Evolutionary conservation across 148 eudicot genomes (phyloP), one percentile per base, ranked within the genome.

Genomic region (Persicaria tinctoria): DNA sequence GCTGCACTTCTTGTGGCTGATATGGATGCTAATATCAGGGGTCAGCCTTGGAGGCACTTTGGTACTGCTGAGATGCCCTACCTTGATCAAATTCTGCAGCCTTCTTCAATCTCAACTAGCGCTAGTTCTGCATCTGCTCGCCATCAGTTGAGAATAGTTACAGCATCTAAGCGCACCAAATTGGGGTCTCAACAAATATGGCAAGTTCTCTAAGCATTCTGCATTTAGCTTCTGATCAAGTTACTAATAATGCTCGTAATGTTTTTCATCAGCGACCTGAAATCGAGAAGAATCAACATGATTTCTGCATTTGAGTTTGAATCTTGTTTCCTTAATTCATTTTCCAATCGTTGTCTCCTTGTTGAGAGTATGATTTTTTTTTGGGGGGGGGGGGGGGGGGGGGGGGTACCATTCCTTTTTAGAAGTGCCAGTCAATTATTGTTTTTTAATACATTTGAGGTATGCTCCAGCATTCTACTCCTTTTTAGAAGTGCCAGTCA

Each of bases 41-140:
- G 97, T 74, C 87, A 89, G 81, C 84, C 88, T 68, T 90, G 93
- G 98, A 89, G 76, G 75, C 81, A 83, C 73, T 92, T 85, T 79
- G 98, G 98, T 74, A 90, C 92, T 70, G 87, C 90, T 66, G 96
- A 95, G 55, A 90, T 95, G 97, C 96, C 96, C 77, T 95, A 86
- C 78, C 93, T 95, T 68, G 97, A 92, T 89, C 97, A 95, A 83
- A 83, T 95, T 51, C 78, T 95, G 86, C 98, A 92, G 87, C 97
- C 98, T 46, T 89, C 97, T 16, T 80, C 95, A 73, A 90, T 95
- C 76, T 88, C 96, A 3, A 85, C 92, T 41, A 88, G 89, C 56
- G 85, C 90, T 77, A 88, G 83, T 85, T 85, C 91, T 74, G 83
- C 89, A 68, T 90, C 98, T 74, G 96, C 97, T 73, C 90, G 86